Evolutionary conservation across 306 rosid species (phyloP).

Genomic region (Cicer arietinum): DNA sequence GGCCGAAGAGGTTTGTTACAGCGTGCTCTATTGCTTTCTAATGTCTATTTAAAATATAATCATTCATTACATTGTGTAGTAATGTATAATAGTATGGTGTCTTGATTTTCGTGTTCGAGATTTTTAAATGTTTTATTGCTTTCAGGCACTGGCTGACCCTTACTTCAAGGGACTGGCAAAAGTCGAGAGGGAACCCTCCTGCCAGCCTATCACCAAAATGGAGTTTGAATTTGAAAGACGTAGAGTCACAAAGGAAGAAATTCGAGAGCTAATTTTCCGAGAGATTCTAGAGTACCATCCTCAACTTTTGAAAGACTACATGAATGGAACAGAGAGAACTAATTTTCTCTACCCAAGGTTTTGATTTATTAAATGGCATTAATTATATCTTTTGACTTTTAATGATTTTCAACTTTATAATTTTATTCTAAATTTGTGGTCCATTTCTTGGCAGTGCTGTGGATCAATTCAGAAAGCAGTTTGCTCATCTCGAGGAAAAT

Average conservation of each 20-base stretch:
- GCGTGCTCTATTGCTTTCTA: conserved; percentile 1
- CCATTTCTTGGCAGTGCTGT: conserved; percentile 69
- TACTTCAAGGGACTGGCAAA: conserved; percentile 87
- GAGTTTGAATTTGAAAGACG: conserved; percentile 98
- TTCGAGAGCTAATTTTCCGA: conserved; percentile 86
- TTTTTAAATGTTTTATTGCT: conserved; percentile 34
- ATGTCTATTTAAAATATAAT: conserved; percentile 2
- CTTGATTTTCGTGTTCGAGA: conserved; percentile 10
- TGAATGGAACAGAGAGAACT: conserved; percentile 92
- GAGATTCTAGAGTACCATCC: conserved; percentile 98
- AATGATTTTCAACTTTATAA: background rate
- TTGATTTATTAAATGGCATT: conserved; percentile 7
- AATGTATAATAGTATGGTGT: conserved; percentile 21
- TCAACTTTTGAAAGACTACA: conserved; percentile 87
- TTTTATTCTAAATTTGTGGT: conserved; percentile 37
- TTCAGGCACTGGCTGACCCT: conserved; percentile 90
- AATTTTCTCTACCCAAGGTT: conserved; percentile 96
- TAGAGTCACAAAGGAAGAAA: conserved; percentile 90
- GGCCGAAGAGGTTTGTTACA: conserved; percentile 83
- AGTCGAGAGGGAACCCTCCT: conserved; percentile 93
- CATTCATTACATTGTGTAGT: conserved; percentile 21
- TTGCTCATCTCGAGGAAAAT: conserved; percentile 92
- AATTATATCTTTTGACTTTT: background rate
- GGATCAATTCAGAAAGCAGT: conserved; percentile 92
- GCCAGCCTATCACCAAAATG: conserved; percentile 95